phyloP scores from a whole-genome alignment of 257 asterid species.

The Rubia yunnanensis region DNA sequence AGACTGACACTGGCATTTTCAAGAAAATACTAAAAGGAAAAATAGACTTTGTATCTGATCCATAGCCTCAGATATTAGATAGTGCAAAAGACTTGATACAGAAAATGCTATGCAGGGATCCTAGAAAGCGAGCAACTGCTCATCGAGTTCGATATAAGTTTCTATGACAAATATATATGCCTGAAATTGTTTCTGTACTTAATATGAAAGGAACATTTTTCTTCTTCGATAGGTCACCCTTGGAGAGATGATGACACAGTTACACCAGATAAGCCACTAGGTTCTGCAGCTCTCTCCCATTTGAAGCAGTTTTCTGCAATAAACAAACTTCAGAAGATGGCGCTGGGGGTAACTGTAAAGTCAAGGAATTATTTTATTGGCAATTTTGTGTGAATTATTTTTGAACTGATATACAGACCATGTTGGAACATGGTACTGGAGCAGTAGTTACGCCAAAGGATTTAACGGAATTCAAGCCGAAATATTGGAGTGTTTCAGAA shows the following conservation, averaged over 20 bases:
- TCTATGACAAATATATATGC: neutral
- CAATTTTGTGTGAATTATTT: no score
- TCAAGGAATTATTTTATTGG: no score
- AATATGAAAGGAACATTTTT: neutral
- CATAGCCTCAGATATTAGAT: constrained; percentile 89
- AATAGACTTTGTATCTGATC: constrained; percentile 75
- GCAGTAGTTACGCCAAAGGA: no score
- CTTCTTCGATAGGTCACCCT: constrained; percentile 63
- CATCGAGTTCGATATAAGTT: constrained; percentile 78
- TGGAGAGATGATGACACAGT: constrained; percentile 87
- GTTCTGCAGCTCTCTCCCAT: constrained; percentile 71
- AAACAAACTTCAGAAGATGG: constrained; percentile 99
- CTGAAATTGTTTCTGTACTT: neutral
- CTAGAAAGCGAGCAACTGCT: constrained; percentile 59
- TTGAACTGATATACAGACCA: no score
- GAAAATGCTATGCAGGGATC: constrained; percentile 77
- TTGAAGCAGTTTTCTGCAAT: constrained; percentile 87
- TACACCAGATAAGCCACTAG: constrained; percentile 94
- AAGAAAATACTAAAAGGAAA: constrained; percentile 81
- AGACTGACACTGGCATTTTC: constrained; percentile 83
- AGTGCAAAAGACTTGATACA: constrained; percentile 83
- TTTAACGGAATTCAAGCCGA: no score
- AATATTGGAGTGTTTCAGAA: no score
- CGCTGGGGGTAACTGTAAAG: constrained; percentile 75
- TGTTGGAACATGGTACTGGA: no score